phyloP scores from a whole-genome alignment of 106 monocot genomes.

The Posidonia australis region DNA sequence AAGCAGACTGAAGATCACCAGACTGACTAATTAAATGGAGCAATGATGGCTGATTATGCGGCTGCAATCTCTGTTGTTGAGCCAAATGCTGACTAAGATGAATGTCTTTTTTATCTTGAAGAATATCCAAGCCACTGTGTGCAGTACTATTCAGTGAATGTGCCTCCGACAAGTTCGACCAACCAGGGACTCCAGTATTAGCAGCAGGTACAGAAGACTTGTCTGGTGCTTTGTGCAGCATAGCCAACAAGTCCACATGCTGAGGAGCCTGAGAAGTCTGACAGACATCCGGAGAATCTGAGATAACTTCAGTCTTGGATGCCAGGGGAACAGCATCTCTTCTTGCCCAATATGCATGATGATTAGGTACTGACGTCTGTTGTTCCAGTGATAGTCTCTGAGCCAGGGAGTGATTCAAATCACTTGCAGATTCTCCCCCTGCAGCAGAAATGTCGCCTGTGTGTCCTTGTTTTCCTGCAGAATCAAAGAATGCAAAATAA shows the following conservation, averaged over 20 bases:
- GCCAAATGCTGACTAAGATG: conserved; percentile 36
- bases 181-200: conserved; percentile 34
- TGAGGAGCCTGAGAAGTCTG: conserved; percentile 30
- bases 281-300: conserved; percentile 14
- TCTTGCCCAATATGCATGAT: conserved; percentile 31
- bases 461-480: conserved; percentile 43
- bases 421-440: conserved; percentile 29
- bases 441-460: conserved; percentile 13
- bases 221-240: conserved; percentile 41
- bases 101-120: conserved; percentile 28
- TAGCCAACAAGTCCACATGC: conserved; percentile 42
- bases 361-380: conserved; percentile 31
- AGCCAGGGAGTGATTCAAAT: conserved; percentile 47
- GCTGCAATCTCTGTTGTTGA: conserved; percentile 36
- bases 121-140: conserved; percentile 29
- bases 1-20: conserved; percentile 22
- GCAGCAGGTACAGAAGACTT: conserved; percentile 24
- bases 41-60: conserved; percentile 27
- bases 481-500: background rate
- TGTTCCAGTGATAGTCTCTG: conserved; percentile 51
- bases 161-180: conserved; percentile 38
- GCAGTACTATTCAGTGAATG: conserved; percentile 20
- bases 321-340: conserved; percentile 23
- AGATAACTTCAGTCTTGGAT: conserved; percentile 19
- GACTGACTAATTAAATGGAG: conserved; percentile 30